Conservation (phyloP, 1,139 yeast species). For the Arxiozyma telluris region DNA sequence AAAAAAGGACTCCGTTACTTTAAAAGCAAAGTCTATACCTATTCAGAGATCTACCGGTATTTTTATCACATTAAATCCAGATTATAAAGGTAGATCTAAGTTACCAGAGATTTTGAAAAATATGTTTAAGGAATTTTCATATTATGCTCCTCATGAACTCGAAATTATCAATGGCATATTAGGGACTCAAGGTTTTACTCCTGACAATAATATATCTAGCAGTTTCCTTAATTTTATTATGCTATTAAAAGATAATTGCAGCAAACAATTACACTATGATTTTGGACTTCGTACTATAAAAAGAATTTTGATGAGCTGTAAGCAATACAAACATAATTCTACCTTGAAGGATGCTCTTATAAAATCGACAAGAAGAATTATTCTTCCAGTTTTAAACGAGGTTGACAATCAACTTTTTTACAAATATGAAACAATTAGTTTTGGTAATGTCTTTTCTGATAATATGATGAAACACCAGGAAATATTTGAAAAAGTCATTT, state of each 20-base stretch:
- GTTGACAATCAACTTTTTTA: neutral
- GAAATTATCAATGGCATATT: slow-evolving; percentile 68
- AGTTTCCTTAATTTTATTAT: slow-evolving; percentile 50
- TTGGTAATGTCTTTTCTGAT: neutral
- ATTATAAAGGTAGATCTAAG: slow-evolving; percentile 71
- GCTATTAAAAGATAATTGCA: slow-evolving; percentile 34
- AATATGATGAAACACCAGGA: neutral
- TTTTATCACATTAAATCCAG: slow-evolving; percentile 71
- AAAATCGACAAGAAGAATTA: neutral
- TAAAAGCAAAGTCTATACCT: slow-evolving; percentile 37
- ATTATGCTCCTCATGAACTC: slow-evolving; percentile 64
- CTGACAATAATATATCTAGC: neutral
- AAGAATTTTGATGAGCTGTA: slow-evolving; percentile 37
- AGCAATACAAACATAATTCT: neutral
- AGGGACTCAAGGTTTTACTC: slow-evolving; percentile 41
- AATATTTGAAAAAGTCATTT: neutral
- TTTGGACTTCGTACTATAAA: slow-evolving; percentile 61
- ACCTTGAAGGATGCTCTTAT: neutral
- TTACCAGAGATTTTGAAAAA: slow-evolving; percentile 83
- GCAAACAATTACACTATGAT: slow-evolving; percentile 70
- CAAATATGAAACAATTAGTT: neutral
- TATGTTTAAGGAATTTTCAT: slow-evolving; percentile 65
- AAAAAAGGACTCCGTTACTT: slow-evolving; percentile 31
- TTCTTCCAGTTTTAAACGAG: slow-evolving; percentile 3
- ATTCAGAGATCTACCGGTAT: slow-evolving; percentile 2